Conservation (phyloP, 345 rosid genomes). For the Eucalyptus polybractea region DNA sequence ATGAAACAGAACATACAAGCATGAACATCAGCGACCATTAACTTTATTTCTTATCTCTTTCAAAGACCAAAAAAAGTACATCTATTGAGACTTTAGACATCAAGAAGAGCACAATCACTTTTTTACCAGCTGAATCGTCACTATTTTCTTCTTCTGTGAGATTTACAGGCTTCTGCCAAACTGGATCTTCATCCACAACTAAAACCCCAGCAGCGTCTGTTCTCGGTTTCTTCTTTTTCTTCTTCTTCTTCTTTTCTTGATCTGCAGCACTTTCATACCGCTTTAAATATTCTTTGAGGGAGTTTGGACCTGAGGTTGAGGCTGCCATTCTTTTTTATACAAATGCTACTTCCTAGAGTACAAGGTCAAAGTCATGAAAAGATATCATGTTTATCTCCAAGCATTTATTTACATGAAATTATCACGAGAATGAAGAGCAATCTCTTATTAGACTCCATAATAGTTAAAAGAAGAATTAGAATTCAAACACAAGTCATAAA, state of each 20-base stretch:
- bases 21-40: not conserved
- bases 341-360: not conserved
- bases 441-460: not conserved
- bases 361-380: not conserved
- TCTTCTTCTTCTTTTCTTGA: constrained; percentile 46
- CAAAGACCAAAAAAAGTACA: not conserved
- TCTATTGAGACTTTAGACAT: not conserved
- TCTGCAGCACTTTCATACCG: constrained; percentile 38
- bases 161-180: constrained; percentile 75
- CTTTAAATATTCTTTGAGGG: constrained; percentile 70
- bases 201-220: constrained; percentile 38
- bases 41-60: not conserved
- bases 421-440: not conserved
- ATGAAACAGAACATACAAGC: not conserved
- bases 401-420: not conserved
- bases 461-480: not conserved
- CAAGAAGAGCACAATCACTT: not conserved
- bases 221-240: constrained; percentile 38
- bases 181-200: constrained; percentile 85
- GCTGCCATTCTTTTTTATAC: constrained; percentile 14
- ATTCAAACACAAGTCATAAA: not conserved
- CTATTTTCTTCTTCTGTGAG: constrained; percentile 41
- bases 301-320: constrained; percentile 15
- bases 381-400: not conserved
- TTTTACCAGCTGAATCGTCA: constrained; percentile 64